These are phyloP conservation scores for Chaetothyriales sp. DNA, from an alignment of 2,329 filamentous ascomycete genomes.

Conservation along the genomic window DNA sequence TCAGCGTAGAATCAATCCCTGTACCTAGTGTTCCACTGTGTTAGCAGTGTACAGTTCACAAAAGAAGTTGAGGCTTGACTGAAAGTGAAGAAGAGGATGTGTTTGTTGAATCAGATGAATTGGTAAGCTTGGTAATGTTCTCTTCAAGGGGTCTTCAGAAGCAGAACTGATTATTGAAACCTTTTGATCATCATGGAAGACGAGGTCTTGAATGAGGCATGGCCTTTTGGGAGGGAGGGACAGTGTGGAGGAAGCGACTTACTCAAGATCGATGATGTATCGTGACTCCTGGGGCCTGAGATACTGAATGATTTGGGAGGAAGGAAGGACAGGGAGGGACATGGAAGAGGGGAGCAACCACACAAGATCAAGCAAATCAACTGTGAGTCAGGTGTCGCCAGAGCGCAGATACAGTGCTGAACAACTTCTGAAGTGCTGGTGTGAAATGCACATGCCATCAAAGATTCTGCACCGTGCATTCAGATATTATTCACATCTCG, in stretches of 20 bases:
- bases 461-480: too few species aligned
- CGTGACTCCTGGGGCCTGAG: too few species aligned
- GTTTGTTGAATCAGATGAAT: slow-evolving; percentile 11
- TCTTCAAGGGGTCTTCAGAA: slow-evolving; percentile 46
- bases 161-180: slow-evolving; percentile 46
- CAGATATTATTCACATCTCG: too few species aligned
- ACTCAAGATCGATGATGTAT: not conserved
- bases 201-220: not conserved
- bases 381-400: too few species aligned
- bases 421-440: too few species aligned
- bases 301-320: too few species aligned
- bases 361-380: too few species aligned
- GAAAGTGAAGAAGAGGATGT: not conserved
- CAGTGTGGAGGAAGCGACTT: not conserved
- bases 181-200: slow-evolving; percentile 33
- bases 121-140: slow-evolving; percentile 46
- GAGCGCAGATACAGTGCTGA: too few species aligned
- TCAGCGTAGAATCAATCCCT: not conserved
- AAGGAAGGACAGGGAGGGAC: too few species aligned
- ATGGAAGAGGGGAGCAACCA: too few species aligned
- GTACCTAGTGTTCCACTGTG: not conserved
- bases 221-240: too few species aligned
- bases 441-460: too few species aligned
- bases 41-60: not conserved
- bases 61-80: not conserved